Evolutionary conservation across 257 asterid species (phyloP).

Genomic region (Fraxinus cuspidata): DNA sequence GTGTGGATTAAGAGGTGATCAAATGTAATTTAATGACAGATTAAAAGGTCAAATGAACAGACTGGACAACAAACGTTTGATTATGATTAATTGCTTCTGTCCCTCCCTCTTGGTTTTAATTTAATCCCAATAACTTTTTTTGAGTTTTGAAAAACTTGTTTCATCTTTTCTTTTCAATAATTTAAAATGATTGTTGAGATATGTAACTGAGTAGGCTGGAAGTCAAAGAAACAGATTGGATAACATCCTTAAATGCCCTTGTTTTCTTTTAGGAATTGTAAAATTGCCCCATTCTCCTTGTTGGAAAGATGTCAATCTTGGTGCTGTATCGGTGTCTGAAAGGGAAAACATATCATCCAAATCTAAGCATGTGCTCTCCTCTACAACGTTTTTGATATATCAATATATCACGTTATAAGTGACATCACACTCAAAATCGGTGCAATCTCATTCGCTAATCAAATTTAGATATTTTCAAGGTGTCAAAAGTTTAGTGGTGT

Average conservation of each 20-base stretch:
- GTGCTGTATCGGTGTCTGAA: background rate
- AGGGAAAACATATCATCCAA: background rate
- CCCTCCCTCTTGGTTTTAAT: background rate
- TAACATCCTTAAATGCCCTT: background rate
- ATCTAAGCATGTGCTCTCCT: background rate
- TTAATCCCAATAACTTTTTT: background rate
- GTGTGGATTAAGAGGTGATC: background rate
- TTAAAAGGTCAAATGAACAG: constrained; percentile 33
- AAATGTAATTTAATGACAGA: constrained; percentile 9
- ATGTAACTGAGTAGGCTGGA: constrained; percentile 18
- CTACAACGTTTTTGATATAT: too few species aligned
- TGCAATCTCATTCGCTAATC: too few species aligned
- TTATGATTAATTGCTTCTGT: background rate
- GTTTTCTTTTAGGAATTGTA: background rate
- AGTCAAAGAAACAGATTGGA: constrained; percentile 22
- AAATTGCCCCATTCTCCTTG: background rate
- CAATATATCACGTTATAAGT: too few species aligned
- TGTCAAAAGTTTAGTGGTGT: too few species aligned
- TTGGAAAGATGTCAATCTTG: background rate
- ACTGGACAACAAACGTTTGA: constrained; percentile 28
- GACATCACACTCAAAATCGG: too few species aligned
- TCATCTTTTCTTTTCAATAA: background rate
- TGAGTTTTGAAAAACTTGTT: background rate
- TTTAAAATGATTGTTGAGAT: background rate
- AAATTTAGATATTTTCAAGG: too few species aligned